A percentile compares a stretch with the other conserved stretches of the same genome.
phyloP scores from a whole-genome alignment of 352 stramenopile genomes.

The Globisporangium recalcitrans region DNA sequence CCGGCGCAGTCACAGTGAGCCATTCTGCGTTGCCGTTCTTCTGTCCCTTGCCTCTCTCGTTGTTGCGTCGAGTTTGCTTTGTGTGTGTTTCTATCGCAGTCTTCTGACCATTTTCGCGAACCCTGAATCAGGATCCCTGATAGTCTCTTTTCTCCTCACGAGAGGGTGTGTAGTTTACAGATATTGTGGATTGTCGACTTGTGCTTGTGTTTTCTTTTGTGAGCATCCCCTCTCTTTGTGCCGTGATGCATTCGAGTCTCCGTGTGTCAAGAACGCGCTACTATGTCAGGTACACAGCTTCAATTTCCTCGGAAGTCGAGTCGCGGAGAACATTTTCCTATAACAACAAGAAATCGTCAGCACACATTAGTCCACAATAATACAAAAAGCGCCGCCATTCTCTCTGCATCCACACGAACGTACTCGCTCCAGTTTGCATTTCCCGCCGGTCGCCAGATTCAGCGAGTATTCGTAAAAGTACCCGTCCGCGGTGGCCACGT shows the following conservation, averaged over 20 bases:
- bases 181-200: background rate
- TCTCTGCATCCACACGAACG: constrained; percentile 12
- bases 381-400: background rate
- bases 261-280: background rate
- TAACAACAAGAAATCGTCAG: constrained; percentile 1
- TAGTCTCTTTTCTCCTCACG: background rate
- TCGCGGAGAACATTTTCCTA: constrained; percentile 84
- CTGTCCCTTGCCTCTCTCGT: no score
- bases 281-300: constrained; percentile 79
- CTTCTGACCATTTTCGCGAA: background rate
- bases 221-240: background rate
- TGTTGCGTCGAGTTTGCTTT: background rate
- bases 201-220: background rate
- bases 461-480: constrained; percentile 89
- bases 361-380: background rate
- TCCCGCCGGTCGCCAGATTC: constrained; percentile 57
- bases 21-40: no score
- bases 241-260: background rate
- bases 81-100: background rate
- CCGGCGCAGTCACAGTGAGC: no score
- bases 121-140: background rate
- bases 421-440: constrained; percentile 81
- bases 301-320: constrained; percentile 79
- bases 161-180: background rate
- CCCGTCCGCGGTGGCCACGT: constrained; percentile 72